Conservation (phyloP, 2,329 filamentous ascomycete species). For the Pezicula carpinea region DNA sequence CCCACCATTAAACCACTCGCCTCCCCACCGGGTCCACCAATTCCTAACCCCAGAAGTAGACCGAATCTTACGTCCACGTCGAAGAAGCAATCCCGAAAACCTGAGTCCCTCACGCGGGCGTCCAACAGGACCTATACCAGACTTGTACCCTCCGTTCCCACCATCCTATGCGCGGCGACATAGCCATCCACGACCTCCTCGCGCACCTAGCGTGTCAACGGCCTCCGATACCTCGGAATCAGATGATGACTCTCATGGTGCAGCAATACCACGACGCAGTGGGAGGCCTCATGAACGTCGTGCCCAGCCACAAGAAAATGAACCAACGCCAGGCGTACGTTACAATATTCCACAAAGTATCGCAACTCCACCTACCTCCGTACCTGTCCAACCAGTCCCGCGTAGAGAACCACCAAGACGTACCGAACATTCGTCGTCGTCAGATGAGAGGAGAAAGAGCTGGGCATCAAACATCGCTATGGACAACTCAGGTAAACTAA, state of each 20-base stretch:
- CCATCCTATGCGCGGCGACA: conserved; percentile 37
- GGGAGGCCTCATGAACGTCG: neutral
- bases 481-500: conserved; percentile 24
- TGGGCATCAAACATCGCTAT: conserved; percentile 21
- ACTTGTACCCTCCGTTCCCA: conserved; percentile 31
- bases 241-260: conserved; percentile 20
- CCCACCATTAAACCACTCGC: conserved; percentile 25
- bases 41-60: conserved; percentile 35
- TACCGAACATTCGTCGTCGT: neutral
- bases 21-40: conserved; percentile 30
- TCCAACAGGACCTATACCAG: conserved; percentile 20
- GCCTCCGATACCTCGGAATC: conserved; percentile 34
- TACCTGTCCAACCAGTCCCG: conserved; percentile 10
- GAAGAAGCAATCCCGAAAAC: conserved; percentile 25
- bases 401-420: conserved; percentile 23
- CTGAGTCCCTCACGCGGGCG: conserved; percentile 15
- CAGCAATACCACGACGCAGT: conserved; percentile 16
- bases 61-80: conserved; percentile 14
- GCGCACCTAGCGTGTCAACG: conserved; percentile 23
- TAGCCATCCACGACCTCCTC: conserved; percentile 43
- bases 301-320: neutral
- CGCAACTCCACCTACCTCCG: neutral
- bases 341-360: neutral
- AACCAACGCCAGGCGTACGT: too few relatives aligned
- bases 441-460: conserved; percentile 19